Percentiles rank a stretch among this genome's conserved stretches.
phyloP scores from a whole-genome alignment of 306 rosid species.

The Hippophae rhamnoides region DNA sequence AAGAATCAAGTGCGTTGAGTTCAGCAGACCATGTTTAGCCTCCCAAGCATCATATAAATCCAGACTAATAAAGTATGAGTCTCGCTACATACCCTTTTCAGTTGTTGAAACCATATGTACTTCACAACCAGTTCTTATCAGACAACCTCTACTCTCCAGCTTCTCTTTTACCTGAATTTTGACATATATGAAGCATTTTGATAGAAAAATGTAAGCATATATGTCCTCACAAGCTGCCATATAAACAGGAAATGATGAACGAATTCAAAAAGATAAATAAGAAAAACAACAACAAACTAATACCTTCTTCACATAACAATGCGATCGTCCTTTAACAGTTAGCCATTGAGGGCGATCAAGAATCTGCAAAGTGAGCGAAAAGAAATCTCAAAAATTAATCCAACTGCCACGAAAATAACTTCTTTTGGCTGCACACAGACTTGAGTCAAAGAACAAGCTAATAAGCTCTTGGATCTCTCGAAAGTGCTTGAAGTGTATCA shows the following conservation, averaged over 20 bases:
- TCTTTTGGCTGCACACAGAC: too few species aligned
- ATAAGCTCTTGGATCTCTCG: too few species aligned
- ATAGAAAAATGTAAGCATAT: neutral
- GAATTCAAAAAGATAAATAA: neutral
- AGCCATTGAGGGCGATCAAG: constrained; percentile 93
- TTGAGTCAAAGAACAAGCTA: too few species aligned
- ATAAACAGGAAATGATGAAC: neutral
- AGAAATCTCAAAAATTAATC: neutral
- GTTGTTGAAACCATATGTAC: constrained; percentile 44
- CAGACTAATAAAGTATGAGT: too few species aligned
- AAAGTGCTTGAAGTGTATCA: too few species aligned
- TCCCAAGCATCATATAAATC: too few species aligned
- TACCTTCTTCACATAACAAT: constrained; percentile 56
- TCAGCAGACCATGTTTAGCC: too few species aligned
- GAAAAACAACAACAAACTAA: constrained; percentile 2
- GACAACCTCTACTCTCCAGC: constrained; percentile 50
- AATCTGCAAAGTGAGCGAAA: constrained; percentile 29
- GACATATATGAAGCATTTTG: neutral
- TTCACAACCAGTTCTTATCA: constrained; percentile 41
- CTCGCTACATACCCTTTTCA: constrained; percentile 39
- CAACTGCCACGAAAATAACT: neutral
- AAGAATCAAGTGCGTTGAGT: too few species aligned
- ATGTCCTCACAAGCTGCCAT: neutral
- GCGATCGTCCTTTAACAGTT: constrained; percentile 68
- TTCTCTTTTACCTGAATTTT: constrained; percentile 57